Percentiles rank a stretch among this genome's conserved stretches.
Evolutionary conservation across 768 basidiomycete species (phyloP).

Genomic region (Collybia sordida): DNA sequence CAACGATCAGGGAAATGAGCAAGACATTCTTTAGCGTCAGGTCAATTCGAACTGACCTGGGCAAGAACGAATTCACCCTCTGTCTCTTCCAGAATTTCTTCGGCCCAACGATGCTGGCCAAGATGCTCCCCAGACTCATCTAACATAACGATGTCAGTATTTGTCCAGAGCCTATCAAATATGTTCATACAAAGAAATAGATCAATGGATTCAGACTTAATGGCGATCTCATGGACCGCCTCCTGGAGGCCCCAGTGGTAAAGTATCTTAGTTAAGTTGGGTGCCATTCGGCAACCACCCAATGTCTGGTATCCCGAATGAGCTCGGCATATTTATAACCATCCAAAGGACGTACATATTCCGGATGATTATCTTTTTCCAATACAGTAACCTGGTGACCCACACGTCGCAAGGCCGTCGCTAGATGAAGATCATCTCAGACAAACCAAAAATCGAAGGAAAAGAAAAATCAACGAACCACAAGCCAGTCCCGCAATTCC

Average conservation of each 20-base stretch:
- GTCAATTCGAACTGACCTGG: constrained; percentile 28
- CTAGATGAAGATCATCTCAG: constrained; percentile 15
- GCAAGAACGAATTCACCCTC: constrained; percentile 33
- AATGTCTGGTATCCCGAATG: background rate
- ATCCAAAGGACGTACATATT: background rate
- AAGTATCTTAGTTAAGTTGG: constrained; percentile 56
- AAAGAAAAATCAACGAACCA: constrained; percentile 5
- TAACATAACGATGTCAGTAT: constrained; percentile 16
- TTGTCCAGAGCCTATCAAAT: background rate
- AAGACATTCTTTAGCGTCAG: background rate
- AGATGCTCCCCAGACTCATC: constrained; percentile 49
- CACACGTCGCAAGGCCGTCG: constrained; percentile 47
- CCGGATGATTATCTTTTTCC: constrained; percentile 30
- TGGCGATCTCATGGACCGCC: constrained; percentile 15
- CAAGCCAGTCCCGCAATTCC: constrained; percentile 54
- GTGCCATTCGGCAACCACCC: constrained; percentile 35
- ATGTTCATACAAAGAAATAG: constrained; percentile 6
- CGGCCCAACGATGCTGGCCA: constrained; percentile 49
- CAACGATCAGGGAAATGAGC: background rate
- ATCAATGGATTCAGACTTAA: constrained; percentile 17
- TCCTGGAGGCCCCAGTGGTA: constrained; percentile 50
- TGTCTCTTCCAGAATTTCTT: constrained; percentile 46
- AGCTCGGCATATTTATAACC: background rate
- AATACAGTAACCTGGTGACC: constrained; percentile 58
- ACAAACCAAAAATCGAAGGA: background rate